phyloP scores from a whole-genome alignment of 352 stramenopile genomes.

The Globisporangium emineosum region DNA sequence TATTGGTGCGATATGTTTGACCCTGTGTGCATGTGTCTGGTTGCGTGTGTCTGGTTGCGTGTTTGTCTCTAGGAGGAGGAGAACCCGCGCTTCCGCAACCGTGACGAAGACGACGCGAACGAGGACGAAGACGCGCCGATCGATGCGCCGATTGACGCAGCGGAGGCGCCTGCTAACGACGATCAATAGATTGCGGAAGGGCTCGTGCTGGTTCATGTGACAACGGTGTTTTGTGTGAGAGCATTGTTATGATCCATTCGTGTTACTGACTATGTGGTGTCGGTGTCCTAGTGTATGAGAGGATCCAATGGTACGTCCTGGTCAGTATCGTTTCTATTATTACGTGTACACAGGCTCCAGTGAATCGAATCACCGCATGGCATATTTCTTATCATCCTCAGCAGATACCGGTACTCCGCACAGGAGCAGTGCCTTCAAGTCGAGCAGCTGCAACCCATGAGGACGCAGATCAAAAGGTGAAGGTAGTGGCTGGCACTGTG shows the following conservation, averaged over 20 bases:
- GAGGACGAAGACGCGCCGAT: constrained; percentile 19
- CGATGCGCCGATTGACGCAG: constrained; percentile 1
- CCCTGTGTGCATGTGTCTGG: neutral
- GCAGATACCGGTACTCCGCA: neutral
- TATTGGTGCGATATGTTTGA: too few relatives aligned
- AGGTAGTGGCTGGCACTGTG: neutral
- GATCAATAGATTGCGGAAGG: neutral
- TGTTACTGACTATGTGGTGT: neutral
- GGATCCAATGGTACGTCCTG: neutral
- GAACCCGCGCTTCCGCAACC: constrained; percentile 63
- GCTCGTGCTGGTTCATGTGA: too few relatives aligned
- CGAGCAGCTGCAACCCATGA: neutral
- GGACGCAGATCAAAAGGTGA: neutral
- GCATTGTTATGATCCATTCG: neutral
- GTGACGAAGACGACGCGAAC: constrained; percentile 30
- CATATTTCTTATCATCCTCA: neutral
- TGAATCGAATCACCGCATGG: neutral
- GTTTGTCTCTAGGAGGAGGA: constrained; percentile 30
- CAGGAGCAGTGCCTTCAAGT: neutral
- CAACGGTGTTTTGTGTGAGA: neutral
- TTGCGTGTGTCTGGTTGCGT: neutral
- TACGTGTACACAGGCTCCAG: neutral
- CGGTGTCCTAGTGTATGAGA: neutral
- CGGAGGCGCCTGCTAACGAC: neutral
- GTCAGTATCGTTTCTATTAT: neutral